Evolutionary conservation across 495 filamentous ascomycete genomes (phyloP), one percentile per base, ranked within the genome.

Genomic region (Penicillium angulare): DNA sequence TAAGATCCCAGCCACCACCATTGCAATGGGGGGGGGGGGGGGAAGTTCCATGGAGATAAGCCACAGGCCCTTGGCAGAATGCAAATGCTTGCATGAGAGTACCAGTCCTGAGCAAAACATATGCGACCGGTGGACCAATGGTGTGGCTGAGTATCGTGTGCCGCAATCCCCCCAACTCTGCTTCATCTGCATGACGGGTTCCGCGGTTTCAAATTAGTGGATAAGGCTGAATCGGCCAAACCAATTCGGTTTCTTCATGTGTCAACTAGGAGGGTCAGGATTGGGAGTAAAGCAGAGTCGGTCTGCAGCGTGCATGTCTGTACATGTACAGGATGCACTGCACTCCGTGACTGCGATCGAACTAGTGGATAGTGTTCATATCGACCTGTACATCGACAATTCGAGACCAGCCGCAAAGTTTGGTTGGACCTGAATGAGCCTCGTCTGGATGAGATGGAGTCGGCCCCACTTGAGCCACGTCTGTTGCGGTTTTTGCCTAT

Each of bases 1-100:
- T n/a, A n/a, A 22, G 1, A 10, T 6, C 43, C 43, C 43, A 47
- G 43, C 43, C 43, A 47, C 43, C 43, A 47, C 43, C n/a, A 3
- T 32, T 44, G 13, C n/a, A n/a, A n/a, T n/a, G n/a, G n/a, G n/a
- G n/a, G n/a, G n/a, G n/a, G 42, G 42, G 42, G 9, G 8, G 36
- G 21, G 16, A 27, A 7, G 10, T n/a, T 7, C 15, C 13, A 10
- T 18, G 10, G 43, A 20, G 17, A 47, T 10, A 21, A 36, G 18
- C 40, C 40, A 43, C 40, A 43, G 40, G 22, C 40, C 22, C 24
- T 43, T 13, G 13, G 24, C 16, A 3, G 27, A 31, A n/a, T n/a
- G n/a, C n/a, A n/a, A n/a, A n/a, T n/a, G n/a, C n/a, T n/a, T n/a
- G n/a, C n/a, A n/a, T n/a, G n/a, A n/a, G n/a, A n/a, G n/a, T n/a